These are phyloP conservation scores for Cryphonectria radicalis DNA, from an alignment of 2,329 filamentous ascomycete genomes.

Conservation along the genomic window DNA sequence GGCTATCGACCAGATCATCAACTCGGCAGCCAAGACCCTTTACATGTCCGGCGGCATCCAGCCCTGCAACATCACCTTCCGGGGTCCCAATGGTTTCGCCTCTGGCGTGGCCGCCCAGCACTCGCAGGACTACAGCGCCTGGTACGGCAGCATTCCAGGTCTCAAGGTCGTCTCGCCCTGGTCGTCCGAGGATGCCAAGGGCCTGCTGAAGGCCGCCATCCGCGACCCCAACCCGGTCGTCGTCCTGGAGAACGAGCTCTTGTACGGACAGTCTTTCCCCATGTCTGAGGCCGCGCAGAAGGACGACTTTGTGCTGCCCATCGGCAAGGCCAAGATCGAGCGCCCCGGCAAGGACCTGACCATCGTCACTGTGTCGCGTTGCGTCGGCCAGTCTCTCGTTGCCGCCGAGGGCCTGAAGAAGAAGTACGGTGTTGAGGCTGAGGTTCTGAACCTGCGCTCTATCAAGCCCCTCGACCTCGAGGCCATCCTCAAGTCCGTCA, in stretches of 20 bases:
- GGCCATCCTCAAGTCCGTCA: conserved; percentile 93
- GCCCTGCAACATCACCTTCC: conserved; percentile 99
- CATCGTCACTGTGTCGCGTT: conserved; percentile 92
- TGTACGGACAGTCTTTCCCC: conserved; percentile 94
- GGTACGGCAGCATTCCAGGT: conserved; percentile 98
- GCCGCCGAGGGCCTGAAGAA: conserved; percentile 92
- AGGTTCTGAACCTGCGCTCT: conserved; percentile 98
- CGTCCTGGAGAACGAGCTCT: conserved; percentile 83
- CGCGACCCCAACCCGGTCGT: conserved; percentile 97
- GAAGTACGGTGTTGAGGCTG: conserved; percentile 93
- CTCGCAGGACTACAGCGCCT: conserved; percentile 97
- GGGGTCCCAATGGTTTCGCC: conserved; percentile 97
- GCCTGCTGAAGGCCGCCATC: conserved; percentile 95
- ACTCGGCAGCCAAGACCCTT: conserved; percentile 97
- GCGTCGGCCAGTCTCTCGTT: conserved; percentile 86
- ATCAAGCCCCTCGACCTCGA: conserved; percentile 97
- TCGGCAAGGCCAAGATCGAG: conserved; percentile 99
- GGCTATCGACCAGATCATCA: conserved; percentile 99
- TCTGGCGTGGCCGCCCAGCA: conserved; percentile 95
- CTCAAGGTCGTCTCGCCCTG: conserved; percentile 96
- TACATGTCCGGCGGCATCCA: conserved; percentile 99
- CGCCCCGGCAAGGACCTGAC: conserved; percentile 94
- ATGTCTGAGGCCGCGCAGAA: conserved; percentile 97
- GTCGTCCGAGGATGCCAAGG: conserved; percentile 98
- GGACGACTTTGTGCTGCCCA: conserved; percentile 94